A percentile compares a stretch with the other conserved stretches of the same genome.
These are phyloP conservation scores for Teunomyces pallodes DNA, from an alignment of 805 yeast genomes.

Conservation along the genomic window DNA sequence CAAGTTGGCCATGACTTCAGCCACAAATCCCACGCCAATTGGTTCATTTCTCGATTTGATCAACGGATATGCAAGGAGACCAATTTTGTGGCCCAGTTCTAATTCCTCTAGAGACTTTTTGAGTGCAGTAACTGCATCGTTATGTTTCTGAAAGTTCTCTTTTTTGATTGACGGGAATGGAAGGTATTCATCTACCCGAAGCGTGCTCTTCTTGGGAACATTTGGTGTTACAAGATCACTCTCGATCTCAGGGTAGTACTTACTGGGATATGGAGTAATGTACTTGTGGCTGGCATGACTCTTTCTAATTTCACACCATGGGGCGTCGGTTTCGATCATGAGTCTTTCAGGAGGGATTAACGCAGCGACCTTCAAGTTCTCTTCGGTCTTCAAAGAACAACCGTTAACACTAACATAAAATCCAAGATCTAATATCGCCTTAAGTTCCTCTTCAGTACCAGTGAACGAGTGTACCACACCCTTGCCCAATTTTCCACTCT, in stretches of 20 bases:
- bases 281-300: conserved; percentile 72
- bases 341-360: conserved; percentile 68
- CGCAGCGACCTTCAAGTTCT: conserved; percentile 64
- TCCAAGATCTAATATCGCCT: conserved; percentile 53
- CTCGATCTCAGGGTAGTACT: conserved; percentile 46
- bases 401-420: conserved; percentile 86
- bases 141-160: conserved; percentile 49
- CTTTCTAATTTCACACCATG: conserved; percentile 94
- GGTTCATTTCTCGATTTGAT: conserved; percentile 92
- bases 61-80: conserved; percentile 43
- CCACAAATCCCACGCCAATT: conserved; percentile 77
- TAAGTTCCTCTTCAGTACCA: conserved; percentile 67
- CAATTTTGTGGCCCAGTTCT: conserved; percentile 13
- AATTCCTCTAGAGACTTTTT: conserved; percentile 8
- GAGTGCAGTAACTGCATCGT: conserved; percentile 10
- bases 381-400: conserved; percentile 80
- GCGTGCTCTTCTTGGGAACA: conserved; percentile 13
- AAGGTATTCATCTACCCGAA: conserved; percentile 46
- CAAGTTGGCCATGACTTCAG: conserved; percentile 43
- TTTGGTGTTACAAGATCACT: not conserved
- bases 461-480: conserved; percentile 98
- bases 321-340: conserved; percentile 92
- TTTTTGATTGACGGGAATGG: conserved; percentile 68
- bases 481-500: conserved; percentile 43
- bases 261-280: conserved; percentile 55